Percentiles rank a stretch among this genome's conserved stretches.
phyloP scores from a whole-genome alignment of 441 rosid genomes.

The Adansonia gregorii region DNA sequence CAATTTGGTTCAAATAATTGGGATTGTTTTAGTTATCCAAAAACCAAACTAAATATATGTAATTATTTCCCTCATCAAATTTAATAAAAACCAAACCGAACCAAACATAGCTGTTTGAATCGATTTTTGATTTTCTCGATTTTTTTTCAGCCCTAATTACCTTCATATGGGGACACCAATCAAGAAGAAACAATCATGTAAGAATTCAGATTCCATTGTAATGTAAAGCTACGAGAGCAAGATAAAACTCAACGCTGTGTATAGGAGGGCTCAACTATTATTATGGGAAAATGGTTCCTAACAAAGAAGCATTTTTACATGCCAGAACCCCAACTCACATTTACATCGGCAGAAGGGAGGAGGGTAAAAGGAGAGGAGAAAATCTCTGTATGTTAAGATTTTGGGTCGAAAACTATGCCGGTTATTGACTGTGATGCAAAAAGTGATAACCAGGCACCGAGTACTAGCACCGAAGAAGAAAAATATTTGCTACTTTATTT shows the following conservation, averaged over 20 bases:
- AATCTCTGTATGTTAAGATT: slow-evolving; percentile 28
- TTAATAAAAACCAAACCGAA: no score
- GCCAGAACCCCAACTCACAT: slow-evolving; percentile 47
- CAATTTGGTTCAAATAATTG: no score
- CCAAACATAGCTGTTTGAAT: no score
- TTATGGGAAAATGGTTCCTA: slow-evolving; percentile 31
- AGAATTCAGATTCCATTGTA: background rate
- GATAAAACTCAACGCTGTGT: background rate
- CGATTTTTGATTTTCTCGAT: no score
- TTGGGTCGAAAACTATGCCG: slow-evolving; percentile 11
- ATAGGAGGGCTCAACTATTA: slow-evolving; percentile 30
- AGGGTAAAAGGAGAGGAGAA: background rate
- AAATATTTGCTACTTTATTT: slow-evolving; percentile 20
- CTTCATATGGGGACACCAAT: background rate
- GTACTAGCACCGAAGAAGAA: slow-evolving; percentile 29
- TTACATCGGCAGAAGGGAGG: slow-evolving; percentile 40
- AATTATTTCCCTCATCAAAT: no score
- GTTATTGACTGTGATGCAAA: slow-evolving; percentile 38
- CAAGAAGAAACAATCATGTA: background rate
- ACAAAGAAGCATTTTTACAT: slow-evolving; percentile 38
- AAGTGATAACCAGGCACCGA: slow-evolving; percentile 37
- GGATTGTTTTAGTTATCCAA: no score
- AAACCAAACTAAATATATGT: no score
- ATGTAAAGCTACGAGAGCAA: background rate
- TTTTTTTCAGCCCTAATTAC: no score